These are phyloP conservation scores for Kwoniella newhampshirensis DNA, from an alignment of 768 basidiomycete species.

Conservation along the genomic window DNA sequence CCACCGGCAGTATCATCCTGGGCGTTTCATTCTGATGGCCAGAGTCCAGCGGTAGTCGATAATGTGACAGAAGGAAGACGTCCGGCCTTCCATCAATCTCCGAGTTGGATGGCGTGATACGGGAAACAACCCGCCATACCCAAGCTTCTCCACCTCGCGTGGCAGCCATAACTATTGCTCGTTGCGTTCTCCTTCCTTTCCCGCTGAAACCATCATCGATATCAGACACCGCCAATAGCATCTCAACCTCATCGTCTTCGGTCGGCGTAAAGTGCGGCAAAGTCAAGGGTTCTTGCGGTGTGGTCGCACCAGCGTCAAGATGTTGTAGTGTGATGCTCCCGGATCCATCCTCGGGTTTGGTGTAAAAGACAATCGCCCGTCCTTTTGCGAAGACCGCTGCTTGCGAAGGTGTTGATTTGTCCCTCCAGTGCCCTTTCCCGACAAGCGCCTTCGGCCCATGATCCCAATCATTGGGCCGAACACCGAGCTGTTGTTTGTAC, in stretches of 20 bases:
- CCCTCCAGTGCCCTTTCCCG: slow-evolving; percentile 36
- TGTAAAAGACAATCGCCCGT: slow-evolving; percentile 40
- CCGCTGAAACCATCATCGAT: slow-evolving; percentile 50
- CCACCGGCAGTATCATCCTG: slow-evolving; percentile 42
- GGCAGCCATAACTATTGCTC: slow-evolving; percentile 46
- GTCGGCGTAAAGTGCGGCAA: slow-evolving; percentile 29
- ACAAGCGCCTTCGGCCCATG: slow-evolving; percentile 18
- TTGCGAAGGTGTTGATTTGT: neutral
- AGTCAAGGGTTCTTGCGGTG: slow-evolving; percentile 22
- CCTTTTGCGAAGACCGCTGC: slow-evolving; percentile 48
- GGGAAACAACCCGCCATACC: slow-evolving; percentile 43
- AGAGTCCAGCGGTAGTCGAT: slow-evolving; percentile 28
- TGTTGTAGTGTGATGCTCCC: slow-evolving; percentile 35
- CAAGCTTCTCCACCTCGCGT: slow-evolving; percentile 37
- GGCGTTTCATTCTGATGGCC: slow-evolving; percentile 9
- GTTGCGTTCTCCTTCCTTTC: slow-evolving; percentile 27
- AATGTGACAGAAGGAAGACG: slow-evolving; percentile 25
- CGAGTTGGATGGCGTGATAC: slow-evolving; percentile 8
- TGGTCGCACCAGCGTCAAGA: slow-evolving; percentile 19
- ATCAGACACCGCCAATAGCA: slow-evolving; percentile 50
- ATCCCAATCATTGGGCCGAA: slow-evolving; percentile 16
- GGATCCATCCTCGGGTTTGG: neutral
- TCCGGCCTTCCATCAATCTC: slow-evolving; percentile 9
- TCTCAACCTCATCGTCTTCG: slow-evolving; percentile 26
- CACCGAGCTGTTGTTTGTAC: slow-evolving; percentile 33